Base-by-base conservation (phyloP, 1,284 basidiomycete species). In the Takashimella koratensis region DNA sequence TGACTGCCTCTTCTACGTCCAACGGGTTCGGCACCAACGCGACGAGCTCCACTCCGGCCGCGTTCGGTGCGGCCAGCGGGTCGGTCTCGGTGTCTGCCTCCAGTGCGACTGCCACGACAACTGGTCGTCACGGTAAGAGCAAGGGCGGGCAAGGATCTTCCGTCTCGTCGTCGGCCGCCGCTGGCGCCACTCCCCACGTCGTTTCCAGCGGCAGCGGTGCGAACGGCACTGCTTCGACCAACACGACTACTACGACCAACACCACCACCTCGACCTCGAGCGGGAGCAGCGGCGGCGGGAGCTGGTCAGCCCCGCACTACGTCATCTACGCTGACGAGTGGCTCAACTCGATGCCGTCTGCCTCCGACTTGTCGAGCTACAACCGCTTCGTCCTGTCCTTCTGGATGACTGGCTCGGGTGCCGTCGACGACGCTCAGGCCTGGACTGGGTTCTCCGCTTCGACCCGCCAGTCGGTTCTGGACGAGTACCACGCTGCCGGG, bases 331-430 rank as follows among this genome's bases (percentile, higher is more conserved):
- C 41, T 3, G 41, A 50, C 20, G n/a, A 24, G 43, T 21, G 24
- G 52, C 25, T 57, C 43, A 47, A n/a, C 21, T 27, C 23, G n/a
- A 19, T 49, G 22, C 63, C 63, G 5, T 46, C 54, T 11, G 47
- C 57, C 6, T 42, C 54, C 30, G 49, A 47, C 3, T 49, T 62
- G 10, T 27, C 44, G n/a, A 44, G 48, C 11, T 62, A 53, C 62
- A 71, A 67, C 60, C 63, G 64, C n/a, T 73, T 73, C 59, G 63
- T 74, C 54, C 62, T 76, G 43, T 65, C 74, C 8, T 76, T 76
- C 56, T 73, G 73, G 70, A 63, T 71, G 36, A 59, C 64, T 16
- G 71, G 73, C 10, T 60, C 71, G 1, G 64, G 58, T 6, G 62
- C 65, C 45, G 57, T 59, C 24, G 47, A 43, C 53, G 22, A 22